Evolutionary conservation across 2,329 filamentous ascomycete genomes (phyloP).

Genomic region (Botrytis medusae): DNA sequence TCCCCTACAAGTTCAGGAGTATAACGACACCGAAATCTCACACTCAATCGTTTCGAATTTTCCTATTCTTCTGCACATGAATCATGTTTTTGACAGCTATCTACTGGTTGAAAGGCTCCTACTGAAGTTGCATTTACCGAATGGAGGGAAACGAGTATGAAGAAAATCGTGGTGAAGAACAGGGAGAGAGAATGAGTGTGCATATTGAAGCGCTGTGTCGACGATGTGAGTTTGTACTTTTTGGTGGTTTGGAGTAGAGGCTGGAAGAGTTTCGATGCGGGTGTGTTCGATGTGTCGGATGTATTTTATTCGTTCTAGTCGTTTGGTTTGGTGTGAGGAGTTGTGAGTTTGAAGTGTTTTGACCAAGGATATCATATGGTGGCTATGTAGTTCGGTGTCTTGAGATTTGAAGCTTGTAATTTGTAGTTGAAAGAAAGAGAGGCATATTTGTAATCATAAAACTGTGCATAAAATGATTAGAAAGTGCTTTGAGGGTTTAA

Average conservation of each 20-base stretch:
- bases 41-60: neutral
- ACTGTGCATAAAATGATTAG: neutral
- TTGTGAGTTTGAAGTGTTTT: neutral
- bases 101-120: neutral
- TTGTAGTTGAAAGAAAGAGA: neutral
- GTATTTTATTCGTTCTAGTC: no score
- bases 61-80: neutral
- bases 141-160: neutral
- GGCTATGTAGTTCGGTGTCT: neutral
- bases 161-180: neutral
- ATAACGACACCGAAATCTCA: neutral
- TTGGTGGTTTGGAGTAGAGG: neutral
- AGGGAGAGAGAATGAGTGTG: neutral
- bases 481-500: neutral
- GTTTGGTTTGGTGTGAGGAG: neutral
- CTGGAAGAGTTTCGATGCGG: neutral
- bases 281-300: neutral
- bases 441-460: neutral
- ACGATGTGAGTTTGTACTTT: neutral
- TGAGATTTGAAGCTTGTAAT: neutral
- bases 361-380: neutral
- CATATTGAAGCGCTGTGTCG: neutral
- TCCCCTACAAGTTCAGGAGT: neutral
- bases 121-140: neutral
- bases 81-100: neutral